These are phyloP conservation scores for Rosa hybrid DNA, from an alignment of 331 rosid species.

Conservation along the genomic window DNA sequence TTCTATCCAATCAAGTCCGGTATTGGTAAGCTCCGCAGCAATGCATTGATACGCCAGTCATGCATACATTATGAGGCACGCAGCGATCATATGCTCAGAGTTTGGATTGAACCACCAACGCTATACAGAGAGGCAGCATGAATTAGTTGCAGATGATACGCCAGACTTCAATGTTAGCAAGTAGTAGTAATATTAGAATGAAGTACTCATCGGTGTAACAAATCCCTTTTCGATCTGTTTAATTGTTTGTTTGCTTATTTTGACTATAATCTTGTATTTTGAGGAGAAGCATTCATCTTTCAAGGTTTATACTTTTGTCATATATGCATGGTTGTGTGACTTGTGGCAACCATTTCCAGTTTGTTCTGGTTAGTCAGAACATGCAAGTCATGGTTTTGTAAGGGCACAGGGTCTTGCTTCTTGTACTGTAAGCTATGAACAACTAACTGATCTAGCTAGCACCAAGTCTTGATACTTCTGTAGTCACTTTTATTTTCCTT, in stretches of 20 bases:
- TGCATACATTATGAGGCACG: background rate
- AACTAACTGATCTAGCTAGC: background rate
- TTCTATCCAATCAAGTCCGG: background rate
- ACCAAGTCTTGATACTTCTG: background rate
- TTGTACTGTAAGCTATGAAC: background rate
- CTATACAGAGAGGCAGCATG: background rate
- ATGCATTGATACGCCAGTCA: background rate
- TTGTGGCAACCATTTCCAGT: background rate
- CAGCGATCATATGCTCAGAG: slow-evolving; percentile 6
- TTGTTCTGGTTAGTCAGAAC: background rate
- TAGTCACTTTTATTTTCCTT: too few relatives aligned
- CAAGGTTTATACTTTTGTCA: background rate
- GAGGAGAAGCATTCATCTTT: background rate
- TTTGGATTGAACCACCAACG: slow-evolving; percentile 8
- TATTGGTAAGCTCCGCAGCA: background rate
- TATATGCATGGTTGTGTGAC: background rate
- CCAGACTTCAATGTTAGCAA: background rate
- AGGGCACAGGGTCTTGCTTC: background rate
- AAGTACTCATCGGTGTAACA: background rate
- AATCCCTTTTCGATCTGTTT: background rate
- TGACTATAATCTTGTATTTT: background rate
- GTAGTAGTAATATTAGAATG: background rate
- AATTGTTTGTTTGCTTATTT: background rate
- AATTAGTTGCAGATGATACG: background rate
- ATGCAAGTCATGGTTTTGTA: background rate